Base-by-base conservation (phyloP, 2,329 filamentous ascomycete genomes). In the Mollisiaceae sp. region DNA sequence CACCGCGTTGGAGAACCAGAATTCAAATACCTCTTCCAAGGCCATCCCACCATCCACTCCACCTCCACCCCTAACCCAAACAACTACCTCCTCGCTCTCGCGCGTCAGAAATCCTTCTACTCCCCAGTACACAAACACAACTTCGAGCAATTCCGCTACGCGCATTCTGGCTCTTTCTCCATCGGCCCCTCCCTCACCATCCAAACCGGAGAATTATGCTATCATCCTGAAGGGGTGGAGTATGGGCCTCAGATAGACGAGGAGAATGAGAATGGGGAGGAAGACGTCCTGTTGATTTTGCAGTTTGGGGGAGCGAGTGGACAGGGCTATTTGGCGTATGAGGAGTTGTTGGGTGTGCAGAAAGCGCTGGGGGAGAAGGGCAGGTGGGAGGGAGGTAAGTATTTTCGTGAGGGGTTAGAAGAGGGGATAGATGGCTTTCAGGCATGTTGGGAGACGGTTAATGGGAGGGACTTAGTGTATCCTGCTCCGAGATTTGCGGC, bases 61-160 rank as follows among this genome's bases (percentile, higher is more conserved):
- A 27, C 65, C 38, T 47, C 70, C 18, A 65, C 68, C 55, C 57
- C 57, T n/a, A 67, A 66, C 14, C 55, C 55, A 2, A 60, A 68
- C 22, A 70, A 72, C 60, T 69, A 70, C 43, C 41, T 62, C 60
- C 18, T 59, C 55, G 32, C 55, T 9, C 55, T 69, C n/a, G 68
- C 59, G 4, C 65, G 60, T 15, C 68, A 71, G 52, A 18, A 55
- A 6, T 27, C 45, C 35, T 72, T 72, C 58, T 71, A 65, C 61
- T 72, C 70, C 8, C 70, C 70, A 1, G 43, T 65, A 2, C 69
- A 72, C 58, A 62, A 55, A 11, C 69, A 72, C 64, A 72, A 71
- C 55, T 72, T 72, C 50, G 70, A 72, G 36, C 69, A 70, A 57
- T 71, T 72, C 60, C 70, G 70, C 45, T 72, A 59, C 58, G 63